Conservation (phyloP, 148 eudicot genomes). For the Rhododendron griersonianum region DNA sequence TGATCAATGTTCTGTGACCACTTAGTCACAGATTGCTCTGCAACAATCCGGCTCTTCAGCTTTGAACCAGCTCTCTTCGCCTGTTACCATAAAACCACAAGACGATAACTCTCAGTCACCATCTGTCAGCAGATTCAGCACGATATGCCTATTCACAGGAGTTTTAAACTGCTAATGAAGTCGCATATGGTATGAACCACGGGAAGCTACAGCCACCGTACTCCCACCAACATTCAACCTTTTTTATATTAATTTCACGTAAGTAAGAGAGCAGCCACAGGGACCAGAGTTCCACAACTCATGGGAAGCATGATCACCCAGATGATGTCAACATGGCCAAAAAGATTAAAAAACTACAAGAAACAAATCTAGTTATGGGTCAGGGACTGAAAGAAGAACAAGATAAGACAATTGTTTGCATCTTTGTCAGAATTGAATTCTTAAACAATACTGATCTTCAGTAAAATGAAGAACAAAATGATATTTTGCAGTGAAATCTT, state of each 20-base stretch:
- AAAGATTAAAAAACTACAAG: not conserved
- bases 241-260: not conserved
- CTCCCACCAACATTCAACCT: not conserved
- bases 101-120: slow-evolving; percentile 1
- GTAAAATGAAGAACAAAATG: not conserved
- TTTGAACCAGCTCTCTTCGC: slow-evolving; percentile 85
- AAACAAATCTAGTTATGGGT: not conserved
- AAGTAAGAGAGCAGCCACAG: not conserved
- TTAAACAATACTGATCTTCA: not conserved
- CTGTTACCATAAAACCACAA: slow-evolving; percentile 19
- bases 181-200: not conserved
- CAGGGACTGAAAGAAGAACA: not conserved
- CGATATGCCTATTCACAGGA: not conserved
- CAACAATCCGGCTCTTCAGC: slow-evolving; percentile 80
- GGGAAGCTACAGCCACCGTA: not conserved
- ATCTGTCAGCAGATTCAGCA: not conserved
- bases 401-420: not conserved
- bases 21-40: slow-evolving; percentile 72
- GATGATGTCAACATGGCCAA: not conserved
- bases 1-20: slow-evolving; percentile 79
- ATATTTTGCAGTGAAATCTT: not conserved
- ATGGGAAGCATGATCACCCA: not conserved
- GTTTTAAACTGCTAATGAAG: not conserved
- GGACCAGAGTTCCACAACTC: slow-evolving; percentile 6
- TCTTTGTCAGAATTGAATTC: not conserved